phyloP scores from a whole-genome alignment of 2,329 filamentous ascomycete genomes.

The Aspergillus flavus region DNA sequence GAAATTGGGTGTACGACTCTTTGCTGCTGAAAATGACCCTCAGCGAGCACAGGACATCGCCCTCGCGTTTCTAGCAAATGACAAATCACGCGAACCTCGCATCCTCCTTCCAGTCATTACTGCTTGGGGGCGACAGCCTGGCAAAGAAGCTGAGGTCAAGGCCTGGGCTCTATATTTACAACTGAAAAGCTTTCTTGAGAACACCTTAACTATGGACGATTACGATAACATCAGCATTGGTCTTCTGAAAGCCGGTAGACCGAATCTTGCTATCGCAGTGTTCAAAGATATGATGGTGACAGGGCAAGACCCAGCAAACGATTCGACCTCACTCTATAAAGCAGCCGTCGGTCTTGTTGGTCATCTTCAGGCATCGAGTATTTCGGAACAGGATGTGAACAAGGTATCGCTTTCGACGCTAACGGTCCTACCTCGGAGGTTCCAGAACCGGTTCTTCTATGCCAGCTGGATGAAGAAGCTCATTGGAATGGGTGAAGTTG shows the following conservation, averaged over 20 bases:
- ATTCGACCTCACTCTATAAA: constrained; percentile 49
- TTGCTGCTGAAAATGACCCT: constrained; percentile 50
- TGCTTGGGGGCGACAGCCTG: constrained; percentile 60
- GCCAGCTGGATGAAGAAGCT: constrained; percentile 87
- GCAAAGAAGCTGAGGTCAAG: constrained; percentile 53
- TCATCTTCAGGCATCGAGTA: constrained; percentile 44
- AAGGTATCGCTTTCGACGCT: constrained; percentile 53
- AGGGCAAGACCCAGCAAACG: constrained; percentile 48
- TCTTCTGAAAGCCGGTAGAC: constrained; percentile 68
- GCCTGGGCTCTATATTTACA: constrained; percentile 71
- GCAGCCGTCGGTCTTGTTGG: constrained; percentile 42
- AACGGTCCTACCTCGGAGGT: constrained; percentile 54
- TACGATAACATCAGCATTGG: constrained; percentile 74
- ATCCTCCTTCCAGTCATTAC: constrained; percentile 67
- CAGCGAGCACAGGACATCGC: constrained; percentile 54
- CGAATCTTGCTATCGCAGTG: constrained; percentile 69
- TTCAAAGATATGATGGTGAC: constrained; percentile 90
- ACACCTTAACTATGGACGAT: constrained; percentile 68
- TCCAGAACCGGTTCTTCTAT: constrained; percentile 77
- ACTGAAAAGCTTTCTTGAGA: constrained; percentile 63
- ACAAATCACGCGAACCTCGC: constrained; percentile 47
- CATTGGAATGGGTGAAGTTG: constrained; percentile 70
- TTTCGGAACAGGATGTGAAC: constrained; percentile 49
- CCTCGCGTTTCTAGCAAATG: constrained; percentile 42
- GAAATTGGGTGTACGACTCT: constrained; percentile 54